A percentile compares a stretch with the other conserved stretches of the same genome.
Evolutionary conservation across 2,329 filamentous ascomycete species (phyloP).

Genomic region (Biscogniauxia sp.): DNA sequence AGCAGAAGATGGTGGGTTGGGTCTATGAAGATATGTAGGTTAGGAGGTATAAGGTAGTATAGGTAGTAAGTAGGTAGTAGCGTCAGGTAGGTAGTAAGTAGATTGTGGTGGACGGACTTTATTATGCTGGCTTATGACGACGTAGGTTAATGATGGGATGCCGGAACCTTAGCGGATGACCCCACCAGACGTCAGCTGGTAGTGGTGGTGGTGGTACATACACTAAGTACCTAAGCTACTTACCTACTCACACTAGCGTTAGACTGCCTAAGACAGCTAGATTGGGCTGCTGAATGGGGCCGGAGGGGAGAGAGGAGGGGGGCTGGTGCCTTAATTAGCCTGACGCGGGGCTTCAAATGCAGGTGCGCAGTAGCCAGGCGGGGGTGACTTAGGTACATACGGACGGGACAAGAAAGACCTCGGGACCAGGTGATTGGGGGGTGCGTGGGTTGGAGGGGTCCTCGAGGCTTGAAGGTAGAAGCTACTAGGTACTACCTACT

Average conservation of each 20-base stretch:
- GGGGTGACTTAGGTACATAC: neutral
- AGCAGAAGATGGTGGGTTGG: neutral
- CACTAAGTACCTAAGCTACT: no score
- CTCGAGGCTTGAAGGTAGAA: neutral
- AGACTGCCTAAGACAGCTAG: conserved; percentile 11
- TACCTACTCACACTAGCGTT: neutral
- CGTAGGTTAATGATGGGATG: conserved; percentile 9
- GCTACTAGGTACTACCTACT: no score
- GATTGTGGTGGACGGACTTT: conserved; percentile 5
- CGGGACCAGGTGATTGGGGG: neutral
- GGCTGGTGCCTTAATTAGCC: conserved; percentile 20
- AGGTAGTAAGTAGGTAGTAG: no score
- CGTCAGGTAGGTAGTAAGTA: no score
- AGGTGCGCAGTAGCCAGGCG: conserved; percentile 6
- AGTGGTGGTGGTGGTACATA: neutral
- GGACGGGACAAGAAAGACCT: neutral
- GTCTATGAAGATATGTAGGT: no score
- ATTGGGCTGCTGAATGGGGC: conserved; percentile 6
- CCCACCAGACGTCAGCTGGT: conserved; percentile 22
- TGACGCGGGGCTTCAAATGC: conserved; percentile 13
- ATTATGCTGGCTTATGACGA: conserved; percentile 9
- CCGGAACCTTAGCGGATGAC: conserved; percentile 17
- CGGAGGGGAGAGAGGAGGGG: conserved; percentile 2
- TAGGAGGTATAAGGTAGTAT: no score
- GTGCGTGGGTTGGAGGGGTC: neutral